Percentiles rank a stretch among this genome's conserved stretches.
Evolutionary conservation across 441 rosid species (phyloP).

Genomic region (Erysimum cheiri): DNA sequence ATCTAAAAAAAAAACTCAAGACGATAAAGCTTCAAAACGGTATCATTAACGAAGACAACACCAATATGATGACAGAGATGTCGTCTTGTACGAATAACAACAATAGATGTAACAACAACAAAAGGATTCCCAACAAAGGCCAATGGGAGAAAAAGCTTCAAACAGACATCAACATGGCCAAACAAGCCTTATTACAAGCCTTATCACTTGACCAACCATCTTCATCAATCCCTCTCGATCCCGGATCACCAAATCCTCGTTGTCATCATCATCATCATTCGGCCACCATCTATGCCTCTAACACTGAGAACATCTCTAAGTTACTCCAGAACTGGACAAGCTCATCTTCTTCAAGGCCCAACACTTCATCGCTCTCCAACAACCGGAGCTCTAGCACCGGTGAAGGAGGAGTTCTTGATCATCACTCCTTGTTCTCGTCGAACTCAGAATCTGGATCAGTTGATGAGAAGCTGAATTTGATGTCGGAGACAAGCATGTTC

Average conservation of each 20-base stretch:
- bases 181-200: conserved; percentile 45
- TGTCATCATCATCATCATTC: conserved; percentile 13
- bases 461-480: conserved; percentile 44
- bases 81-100: conserved; percentile 17
- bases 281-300: conserved; percentile 72
- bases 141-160: conserved; percentile 48
- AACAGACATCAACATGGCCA: conserved; percentile 50
- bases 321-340: conserved; percentile 89
- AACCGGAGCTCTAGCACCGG: conserved; percentile 34
- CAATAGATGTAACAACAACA: conserved; percentile 23
- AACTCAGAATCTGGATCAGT: conserved; percentile 48
- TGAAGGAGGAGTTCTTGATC: conserved; percentile 50
- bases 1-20: conserved; percentile 86
- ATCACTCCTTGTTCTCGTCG: conserved; percentile 55
- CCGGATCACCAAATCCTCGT: conserved; percentile 24
- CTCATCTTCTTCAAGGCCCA: conserved; percentile 62
- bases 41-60: conserved; percentile 34
- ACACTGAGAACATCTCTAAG: conserved; percentile 85
- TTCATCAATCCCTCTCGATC: conserved; percentile 28
- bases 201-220: conserved; percentile 44
- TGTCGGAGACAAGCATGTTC: conserved; percentile 55
- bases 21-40: conserved; percentile 56
- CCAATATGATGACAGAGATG: neutral
- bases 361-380: conserved; percentile 35
- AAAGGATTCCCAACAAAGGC: conserved; percentile 39